Evolutionary conservation across 495 filamentous ascomycete genomes (phyloP), one percentile per base, ranked within the genome.

Genomic region (Aspergillus ostianus): DNA sequence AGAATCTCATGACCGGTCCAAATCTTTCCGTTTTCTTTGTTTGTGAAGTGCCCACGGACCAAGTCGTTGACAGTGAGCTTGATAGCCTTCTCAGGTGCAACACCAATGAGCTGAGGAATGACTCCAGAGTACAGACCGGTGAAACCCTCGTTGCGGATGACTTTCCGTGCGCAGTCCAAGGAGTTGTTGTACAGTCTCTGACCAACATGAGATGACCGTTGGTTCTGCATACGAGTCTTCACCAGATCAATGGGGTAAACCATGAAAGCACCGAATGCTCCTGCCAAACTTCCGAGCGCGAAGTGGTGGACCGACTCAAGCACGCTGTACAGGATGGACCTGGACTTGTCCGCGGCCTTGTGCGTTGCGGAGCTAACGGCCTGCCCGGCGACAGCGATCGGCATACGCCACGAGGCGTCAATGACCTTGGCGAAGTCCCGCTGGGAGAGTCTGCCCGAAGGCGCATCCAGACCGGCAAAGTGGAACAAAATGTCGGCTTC

Each of bases 401-500:
- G 82, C 54, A 81, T 82, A 53, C 88, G 86, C 93, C 93, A 98
- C 52, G 91, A 88, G 0, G 94, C 84, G 72, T 98, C 94, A 52
- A 98, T 83, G 41, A 98, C 94, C 75, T 96, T 96, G 57, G 90
- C 85, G 72, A 98, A 98, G 68, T 98, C 93, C 26, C 76, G 77
- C 20, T 95, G 79, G 6, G 87, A 82, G n/a, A 98, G 83, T 47
- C 91, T 77, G 13, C 92, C 95, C 0, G 91, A 90, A 0, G 91
- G 89, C 59, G 92, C 88, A 68, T 97, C 91, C 48, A 98, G 79
- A 47, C 92, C 91, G 45, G 94, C 94, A 66, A 98, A 98, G 73
- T 98, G 94, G 81, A 98, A 98, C 18, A 98, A 83, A 64, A 98
- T 98, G 70, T 98, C 94, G 3, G 95, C 94, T 73, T 98, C 94